These are phyloP conservation scores for Beta vulgaris DNA, from an alignment of 148 eudicot species.

Conservation along the genomic window DNA sequence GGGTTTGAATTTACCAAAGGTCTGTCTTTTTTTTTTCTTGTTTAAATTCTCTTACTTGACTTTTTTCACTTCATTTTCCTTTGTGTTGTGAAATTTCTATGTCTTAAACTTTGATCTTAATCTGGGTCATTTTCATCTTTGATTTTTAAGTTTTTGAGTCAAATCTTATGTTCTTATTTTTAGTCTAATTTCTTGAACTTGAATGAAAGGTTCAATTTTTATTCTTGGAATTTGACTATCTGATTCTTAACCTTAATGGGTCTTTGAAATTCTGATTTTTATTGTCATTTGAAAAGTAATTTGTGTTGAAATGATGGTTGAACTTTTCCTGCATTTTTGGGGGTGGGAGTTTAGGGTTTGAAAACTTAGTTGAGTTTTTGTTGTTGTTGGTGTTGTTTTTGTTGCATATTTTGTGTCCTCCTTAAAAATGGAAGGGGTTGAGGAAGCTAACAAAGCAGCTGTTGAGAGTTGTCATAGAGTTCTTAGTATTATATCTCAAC, in stretches of 20 bases:
- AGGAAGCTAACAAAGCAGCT: slow-evolving; percentile 72
- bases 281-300: slow-evolving; percentile 19
- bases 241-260: slow-evolving; percentile 13
- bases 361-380: neutral
- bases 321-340: slow-evolving; percentile 21
- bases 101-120: slow-evolving; percentile 29
- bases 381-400: slow-evolving; percentile 6
- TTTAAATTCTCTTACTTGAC: neutral
- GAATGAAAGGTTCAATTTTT: slow-evolving; percentile 14
- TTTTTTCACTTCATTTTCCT: neutral
- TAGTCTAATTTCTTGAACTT: neutral
- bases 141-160: slow-evolving; percentile 13
- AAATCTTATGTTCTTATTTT: too few relatives aligned
- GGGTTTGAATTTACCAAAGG: slow-evolving; percentile 50
- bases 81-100: neutral
- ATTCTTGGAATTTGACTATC: slow-evolving; percentile 5
- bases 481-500: slow-evolving; percentile 49
- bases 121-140: slow-evolving; percentile 23
- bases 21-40: slow-evolving; percentile 31
- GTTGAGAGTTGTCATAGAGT: slow-evolving; percentile 77
- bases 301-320: slow-evolving; percentile 25
- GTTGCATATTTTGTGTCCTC: slow-evolving; percentile 15
- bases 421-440: slow-evolving; percentile 63
- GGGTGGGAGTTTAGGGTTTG: slow-evolving; percentile 18
- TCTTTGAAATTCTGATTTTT: slow-evolving; percentile 18